phyloP scores from a whole-genome alignment of 768 basidiomycete species.

The Pleurotus platypus region DNA sequence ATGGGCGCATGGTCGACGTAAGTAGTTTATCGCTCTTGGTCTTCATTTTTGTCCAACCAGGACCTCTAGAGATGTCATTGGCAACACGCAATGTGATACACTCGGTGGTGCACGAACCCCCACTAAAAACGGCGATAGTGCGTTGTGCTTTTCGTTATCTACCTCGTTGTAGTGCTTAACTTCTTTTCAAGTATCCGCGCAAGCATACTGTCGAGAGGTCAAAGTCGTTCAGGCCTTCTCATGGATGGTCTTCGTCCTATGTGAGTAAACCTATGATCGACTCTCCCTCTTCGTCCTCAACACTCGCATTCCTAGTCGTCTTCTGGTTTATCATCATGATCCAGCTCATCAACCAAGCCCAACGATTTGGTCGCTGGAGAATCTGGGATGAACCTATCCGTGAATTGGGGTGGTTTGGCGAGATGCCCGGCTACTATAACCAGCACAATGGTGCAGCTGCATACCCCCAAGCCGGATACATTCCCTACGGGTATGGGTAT shows the following conservation, averaged over 20 bases:
- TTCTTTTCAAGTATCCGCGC: slow-evolving; percentile 42
- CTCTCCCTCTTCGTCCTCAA: background rate
- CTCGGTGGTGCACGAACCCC: slow-evolving; percentile 37
- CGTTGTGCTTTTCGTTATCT: slow-evolving; percentile 16
- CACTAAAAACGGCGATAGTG: slow-evolving; percentile 56
- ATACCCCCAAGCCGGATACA: slow-evolving; percentile 27
- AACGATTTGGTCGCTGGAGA: slow-evolving; percentile 46
- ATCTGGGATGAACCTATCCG: slow-evolving; percentile 60
- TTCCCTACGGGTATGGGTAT: slow-evolving; percentile 21
- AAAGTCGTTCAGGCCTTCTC: slow-evolving; percentile 77
- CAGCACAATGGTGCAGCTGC: slow-evolving; percentile 25
- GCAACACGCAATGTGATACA: slow-evolving; percentile 54
- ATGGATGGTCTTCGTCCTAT: slow-evolving; percentile 61
- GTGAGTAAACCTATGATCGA: background rate
- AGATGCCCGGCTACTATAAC: slow-evolving; percentile 63
- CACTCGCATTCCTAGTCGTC: slow-evolving; percentile 21
- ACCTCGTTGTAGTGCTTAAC: slow-evolving; percentile 8
- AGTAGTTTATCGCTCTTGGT: slow-evolving; percentile 16
- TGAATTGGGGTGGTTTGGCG: slow-evolving; percentile 77
- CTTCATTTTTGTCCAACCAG: background rate
- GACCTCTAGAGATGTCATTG: slow-evolving; percentile 61
- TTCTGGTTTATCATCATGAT: slow-evolving; percentile 55
- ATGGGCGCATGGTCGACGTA: slow-evolving; percentile 77
- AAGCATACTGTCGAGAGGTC: slow-evolving; percentile 73
- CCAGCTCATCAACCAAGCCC: slow-evolving; percentile 51